Evolutionary conservation across 2,329 filamentous ascomycete species (phyloP).

Genomic region (Blastomyces gilchristii): DNA sequence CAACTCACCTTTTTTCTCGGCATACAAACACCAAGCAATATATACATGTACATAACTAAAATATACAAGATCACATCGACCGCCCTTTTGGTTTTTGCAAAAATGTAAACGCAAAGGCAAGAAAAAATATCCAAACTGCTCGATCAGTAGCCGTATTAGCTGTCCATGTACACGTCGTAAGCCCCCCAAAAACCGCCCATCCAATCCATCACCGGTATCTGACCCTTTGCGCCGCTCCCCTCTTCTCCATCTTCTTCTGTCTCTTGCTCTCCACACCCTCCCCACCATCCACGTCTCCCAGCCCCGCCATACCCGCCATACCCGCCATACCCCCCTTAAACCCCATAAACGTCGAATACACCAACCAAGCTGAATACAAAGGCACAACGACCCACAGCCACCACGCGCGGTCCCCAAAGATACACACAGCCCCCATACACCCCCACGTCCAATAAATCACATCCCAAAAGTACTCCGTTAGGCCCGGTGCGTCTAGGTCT

Average conservation of each 20-base stretch:
- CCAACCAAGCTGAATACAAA: constrained; percentile 39
- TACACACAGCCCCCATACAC: constrained; percentile 57
- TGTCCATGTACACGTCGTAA: neutral
- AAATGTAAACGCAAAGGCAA: neutral
- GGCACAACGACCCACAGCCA: constrained; percentile 48
- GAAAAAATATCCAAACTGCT: neutral
- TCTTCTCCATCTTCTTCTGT: constrained; percentile 45
- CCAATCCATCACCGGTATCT: constrained; percentile 30
- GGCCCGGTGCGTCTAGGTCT: constrained; percentile 72
- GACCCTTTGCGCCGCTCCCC: constrained; percentile 34
- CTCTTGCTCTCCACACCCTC: constrained; percentile 38
- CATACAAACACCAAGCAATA: neutral
- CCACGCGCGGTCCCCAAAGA: constrained; percentile 76
- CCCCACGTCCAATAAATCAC: constrained; percentile 90
- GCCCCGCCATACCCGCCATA: constrained; percentile 24
- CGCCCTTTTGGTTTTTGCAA: neutral
- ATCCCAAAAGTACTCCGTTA: constrained; percentile 99
- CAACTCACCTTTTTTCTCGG: neutral
- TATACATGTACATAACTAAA: neutral
- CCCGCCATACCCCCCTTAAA: constrained; percentile 26
- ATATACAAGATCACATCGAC: neutral
- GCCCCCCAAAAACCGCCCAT: neutral
- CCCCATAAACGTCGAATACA: constrained; percentile 38
- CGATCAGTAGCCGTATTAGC: neutral
- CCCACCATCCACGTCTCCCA: constrained; percentile 26